Evolutionary conservation across 2,329 filamentous ascomycete species (phyloP).

Genomic region (Aspergillus sp.): DNA sequence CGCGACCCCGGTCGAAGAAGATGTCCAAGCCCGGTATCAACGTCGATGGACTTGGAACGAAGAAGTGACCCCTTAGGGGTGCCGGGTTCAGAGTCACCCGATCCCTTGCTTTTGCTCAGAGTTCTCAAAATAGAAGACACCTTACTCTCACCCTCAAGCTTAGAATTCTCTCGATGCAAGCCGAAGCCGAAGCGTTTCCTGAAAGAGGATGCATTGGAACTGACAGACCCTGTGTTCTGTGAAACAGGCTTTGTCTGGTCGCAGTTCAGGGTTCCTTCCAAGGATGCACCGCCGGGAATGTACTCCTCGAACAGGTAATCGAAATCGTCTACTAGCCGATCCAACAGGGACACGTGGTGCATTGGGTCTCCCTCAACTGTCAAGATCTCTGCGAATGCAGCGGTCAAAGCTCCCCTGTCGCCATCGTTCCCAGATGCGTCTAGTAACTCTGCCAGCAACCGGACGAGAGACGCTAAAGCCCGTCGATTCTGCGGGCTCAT

Average conservation of each 20-base stretch:
- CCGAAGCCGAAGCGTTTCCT: constrained; percentile 81
- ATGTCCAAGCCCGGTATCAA: constrained; percentile 49
- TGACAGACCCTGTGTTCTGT: constrained; percentile 69
- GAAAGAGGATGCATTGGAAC: constrained; percentile 82
- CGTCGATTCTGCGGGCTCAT: constrained; percentile 62
- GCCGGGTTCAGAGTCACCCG: constrained; percentile 62
- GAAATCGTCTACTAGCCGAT: constrained; percentile 84
- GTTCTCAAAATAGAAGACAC: constrained; percentile 79
- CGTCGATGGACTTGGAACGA: constrained; percentile 76
- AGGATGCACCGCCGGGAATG: constrained; percentile 44
- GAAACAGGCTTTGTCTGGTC: constrained; percentile 60
- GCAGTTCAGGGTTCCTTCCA: constrained; percentile 43
- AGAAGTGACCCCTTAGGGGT: constrained; percentile 65
- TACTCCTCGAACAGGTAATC: constrained; percentile 79
- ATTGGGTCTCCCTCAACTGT: constrained; percentile 74
- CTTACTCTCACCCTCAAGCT: constrained; percentile 64
- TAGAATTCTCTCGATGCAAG: constrained; percentile 75
- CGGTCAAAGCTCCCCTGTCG: constrained; percentile 81
- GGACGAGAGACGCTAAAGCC: constrained; percentile 79
- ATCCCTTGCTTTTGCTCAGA: constrained; percentile 75
- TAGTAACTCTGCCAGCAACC: constrained; percentile 79
- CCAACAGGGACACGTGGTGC: constrained; percentile 82
- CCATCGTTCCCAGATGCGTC: constrained; percentile 89
- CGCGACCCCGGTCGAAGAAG: constrained; percentile 55
- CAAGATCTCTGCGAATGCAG: constrained; percentile 83